Percentiles rank a stretch among this genome's conserved stretches.
phyloP scores from a whole-genome alignment of 306 rosid species.

The Crataegus laevigata region DNA sequence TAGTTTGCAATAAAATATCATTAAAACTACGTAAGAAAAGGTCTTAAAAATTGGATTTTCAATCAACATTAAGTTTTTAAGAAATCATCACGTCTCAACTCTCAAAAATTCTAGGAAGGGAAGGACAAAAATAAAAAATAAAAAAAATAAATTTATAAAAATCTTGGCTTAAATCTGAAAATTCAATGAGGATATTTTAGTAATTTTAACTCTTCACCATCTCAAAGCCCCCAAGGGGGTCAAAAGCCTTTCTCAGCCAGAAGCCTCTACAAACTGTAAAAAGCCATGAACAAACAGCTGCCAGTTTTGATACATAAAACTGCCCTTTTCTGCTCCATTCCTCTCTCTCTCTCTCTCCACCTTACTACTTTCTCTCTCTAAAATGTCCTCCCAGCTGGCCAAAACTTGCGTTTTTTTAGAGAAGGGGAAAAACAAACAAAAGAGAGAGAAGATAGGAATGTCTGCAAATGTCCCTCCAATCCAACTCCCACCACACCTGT shows the following conservation, averaged over 20 bases:
- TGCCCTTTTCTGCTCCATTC: constrained; percentile 1
- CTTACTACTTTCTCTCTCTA: neutral
- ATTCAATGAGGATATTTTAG: neutral
- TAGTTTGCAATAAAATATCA: too few relatives aligned
- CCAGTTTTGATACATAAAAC: constrained; percentile 10
- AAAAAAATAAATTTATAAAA: too few relatives aligned
- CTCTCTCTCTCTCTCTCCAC: neutral
- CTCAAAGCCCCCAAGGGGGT: neutral
- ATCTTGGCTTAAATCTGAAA: neutral
- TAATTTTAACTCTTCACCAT: neutral
- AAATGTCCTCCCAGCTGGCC: neutral
- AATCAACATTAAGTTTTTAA: too few relatives aligned
- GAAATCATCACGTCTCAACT: too few relatives aligned
- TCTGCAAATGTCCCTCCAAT: constrained; percentile 29
- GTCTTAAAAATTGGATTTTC: neutral
- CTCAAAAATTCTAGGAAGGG: neutral
- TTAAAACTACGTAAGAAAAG: neutral
- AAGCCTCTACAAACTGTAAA: neutral
- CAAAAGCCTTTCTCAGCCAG: neutral
- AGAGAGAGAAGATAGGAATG: constrained; percentile 10
- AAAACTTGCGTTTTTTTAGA: too few relatives aligned
- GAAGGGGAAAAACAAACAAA: constrained; percentile 1
- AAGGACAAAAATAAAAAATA: neutral
- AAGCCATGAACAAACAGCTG: neutral
- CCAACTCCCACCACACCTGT: constrained; percentile 10